These are phyloP conservation scores for Metschnikowia chrysomelidarum DNA, from an alignment of 805 yeast species.

Conservation along the genomic window DNA sequence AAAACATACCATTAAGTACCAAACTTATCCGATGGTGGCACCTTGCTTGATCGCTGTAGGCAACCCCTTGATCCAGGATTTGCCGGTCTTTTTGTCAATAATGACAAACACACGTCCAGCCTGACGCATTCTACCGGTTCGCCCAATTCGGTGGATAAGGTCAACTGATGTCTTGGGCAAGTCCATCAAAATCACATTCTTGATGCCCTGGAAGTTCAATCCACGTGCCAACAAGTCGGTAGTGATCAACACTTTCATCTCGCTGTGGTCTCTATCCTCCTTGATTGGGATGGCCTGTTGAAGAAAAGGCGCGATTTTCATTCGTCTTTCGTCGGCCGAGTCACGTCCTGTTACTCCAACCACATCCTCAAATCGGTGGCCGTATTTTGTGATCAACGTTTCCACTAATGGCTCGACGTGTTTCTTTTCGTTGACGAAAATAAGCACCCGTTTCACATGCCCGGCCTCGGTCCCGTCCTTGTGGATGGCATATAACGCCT, in stretches of 20 bases:
- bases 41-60: conserved; percentile 64
- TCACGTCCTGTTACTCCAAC: conserved; percentile 68
- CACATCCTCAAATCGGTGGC: conserved; percentile 45
- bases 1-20: conserved; percentile 12
- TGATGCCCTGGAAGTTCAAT: conserved; percentile 74
- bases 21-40: conserved; percentile 28
- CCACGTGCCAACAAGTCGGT: conserved; percentile 93
- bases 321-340: conserved; percentile 55
- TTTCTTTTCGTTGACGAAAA: conserved; percentile 77
- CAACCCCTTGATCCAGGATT: conserved; percentile 79
- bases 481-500: conserved; percentile 80
- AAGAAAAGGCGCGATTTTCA: conserved; percentile 60
- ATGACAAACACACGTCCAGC: conserved; percentile 85
- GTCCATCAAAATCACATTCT: conserved; percentile 81
- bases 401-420: conserved; percentile 59
- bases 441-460: conserved; percentile 71
- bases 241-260: conserved; percentile 70
- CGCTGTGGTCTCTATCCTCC: conserved; percentile 25
- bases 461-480: conserved; percentile 81
- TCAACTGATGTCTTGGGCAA: conserved; percentile 84
- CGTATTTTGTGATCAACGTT: conserved; percentile 43
- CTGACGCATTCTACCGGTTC: conserved; percentile 91
- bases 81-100: conserved; percentile 63
- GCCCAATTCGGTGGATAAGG: conserved; percentile 85
- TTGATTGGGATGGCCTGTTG: conserved; percentile 51